These are phyloP conservation scores for Chlorella sp. DNA, from an alignment of 139 green algal genomes.

Conservation along the genomic window DNA sequence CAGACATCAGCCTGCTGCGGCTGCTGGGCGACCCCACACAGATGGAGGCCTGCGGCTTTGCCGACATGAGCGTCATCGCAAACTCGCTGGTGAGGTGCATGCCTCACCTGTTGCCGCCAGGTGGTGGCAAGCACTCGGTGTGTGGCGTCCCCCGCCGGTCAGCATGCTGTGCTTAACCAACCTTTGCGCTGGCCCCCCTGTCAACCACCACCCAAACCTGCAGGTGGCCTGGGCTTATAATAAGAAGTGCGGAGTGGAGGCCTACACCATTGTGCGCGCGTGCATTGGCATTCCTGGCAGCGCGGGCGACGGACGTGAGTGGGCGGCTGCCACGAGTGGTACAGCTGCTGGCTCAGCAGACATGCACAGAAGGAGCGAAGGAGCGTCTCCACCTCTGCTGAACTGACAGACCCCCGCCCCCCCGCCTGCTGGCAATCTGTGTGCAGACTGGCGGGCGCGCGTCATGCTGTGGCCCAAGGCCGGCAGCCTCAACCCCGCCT, in stretches of 20 bases:
- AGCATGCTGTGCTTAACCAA: not conserved
- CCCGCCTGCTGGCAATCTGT: not conserved
- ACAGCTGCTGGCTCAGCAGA: not conserved
- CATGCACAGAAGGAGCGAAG: too few species aligned
- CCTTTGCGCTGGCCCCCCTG: not conserved
- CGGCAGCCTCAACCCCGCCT: not conserved
- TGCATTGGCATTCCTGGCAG: not conserved
- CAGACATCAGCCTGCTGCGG: not conserved
- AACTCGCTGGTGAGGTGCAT: not conserved
- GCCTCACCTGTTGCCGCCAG: not conserved
- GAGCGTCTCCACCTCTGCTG: too few species aligned
- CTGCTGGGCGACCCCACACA: not conserved
- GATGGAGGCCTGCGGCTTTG: conserved; percentile 26
- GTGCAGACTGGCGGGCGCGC: conserved; percentile 11
- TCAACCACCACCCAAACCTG: too few species aligned
- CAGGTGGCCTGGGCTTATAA: conserved; percentile 25
- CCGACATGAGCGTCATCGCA: not conserved
- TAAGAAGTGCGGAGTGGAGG: not conserved
- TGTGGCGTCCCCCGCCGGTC: not conserved
- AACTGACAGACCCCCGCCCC: not conserved
- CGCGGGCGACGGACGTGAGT: conserved; percentile 18
- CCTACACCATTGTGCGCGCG: not conserved
- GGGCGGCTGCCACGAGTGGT: not conserved
- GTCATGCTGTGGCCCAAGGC: conserved; percentile 18
- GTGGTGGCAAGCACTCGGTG: not conserved